These are phyloP conservation scores for Pythium brachiatum DNA, from an alignment of 352 stramenopile genomes.

Conservation along the genomic window DNA sequence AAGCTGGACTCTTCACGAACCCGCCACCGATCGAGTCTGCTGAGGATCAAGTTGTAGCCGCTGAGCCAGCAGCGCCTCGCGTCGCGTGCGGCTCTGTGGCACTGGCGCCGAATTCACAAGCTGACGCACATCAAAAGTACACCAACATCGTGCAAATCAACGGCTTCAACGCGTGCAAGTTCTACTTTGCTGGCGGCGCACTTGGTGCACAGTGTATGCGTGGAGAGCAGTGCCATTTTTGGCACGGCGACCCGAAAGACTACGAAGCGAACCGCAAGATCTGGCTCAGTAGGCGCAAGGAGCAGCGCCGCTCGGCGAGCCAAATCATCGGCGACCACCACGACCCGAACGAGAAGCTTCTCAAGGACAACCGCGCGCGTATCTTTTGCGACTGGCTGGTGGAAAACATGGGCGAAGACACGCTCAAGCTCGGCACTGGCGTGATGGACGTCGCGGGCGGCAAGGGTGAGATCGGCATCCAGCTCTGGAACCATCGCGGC, in stretches of 20 bases:
- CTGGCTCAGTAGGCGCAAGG: slow-evolving; percentile 65
- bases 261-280: slow-evolving; percentile 62
- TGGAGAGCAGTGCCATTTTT: slow-evolving; percentile 77
- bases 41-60: neutral
- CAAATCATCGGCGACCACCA: slow-evolving; percentile 55
- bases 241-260: slow-evolving; percentile 59
- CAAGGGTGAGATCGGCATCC: slow-evolving; percentile 84
- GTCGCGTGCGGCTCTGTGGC: slow-evolving; percentile 33
- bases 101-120: slow-evolving; percentile 53
- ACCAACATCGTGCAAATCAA: slow-evolving; percentile 81
- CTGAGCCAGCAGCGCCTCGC: neutral
- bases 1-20: slow-evolving; percentile 22
- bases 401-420: slow-evolving; percentile 41
- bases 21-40: slow-evolving; percentile 15
- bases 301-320: slow-evolving; percentile 52
- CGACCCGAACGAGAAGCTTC: slow-evolving; percentile 63
- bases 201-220: slow-evolving; percentile 56
- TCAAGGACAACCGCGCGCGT: slow-evolving; percentile 70
- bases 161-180: slow-evolving; percentile 84
- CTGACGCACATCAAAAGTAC: slow-evolving; percentile 53
- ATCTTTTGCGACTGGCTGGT: slow-evolving; percentile 86
- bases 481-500: slow-evolving; percentile 74
- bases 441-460: slow-evolving; percentile 88
- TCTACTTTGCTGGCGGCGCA: slow-evolving; percentile 73
- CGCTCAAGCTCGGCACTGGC: slow-evolving; percentile 47